Base-by-base conservation (phyloP, 2,329 filamentous ascomycete species). In the Clarireedia monteithiana region DNA sequence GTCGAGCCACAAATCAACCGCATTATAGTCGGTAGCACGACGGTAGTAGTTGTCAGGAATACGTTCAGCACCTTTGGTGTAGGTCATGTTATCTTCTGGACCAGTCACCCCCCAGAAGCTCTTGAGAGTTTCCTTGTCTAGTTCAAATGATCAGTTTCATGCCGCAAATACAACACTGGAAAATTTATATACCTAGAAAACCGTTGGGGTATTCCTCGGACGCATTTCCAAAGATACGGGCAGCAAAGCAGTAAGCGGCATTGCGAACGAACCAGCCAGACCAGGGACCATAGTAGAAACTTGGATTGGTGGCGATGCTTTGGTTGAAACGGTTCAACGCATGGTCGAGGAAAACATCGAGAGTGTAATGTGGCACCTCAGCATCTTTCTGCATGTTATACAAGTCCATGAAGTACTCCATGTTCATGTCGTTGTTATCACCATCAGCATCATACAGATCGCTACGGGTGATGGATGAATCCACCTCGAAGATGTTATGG, bases 401-500 rank as follows among this genome's bases (percentile, higher is more conserved):
- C 24, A 51, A 14, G 9, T 40, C 10, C 17, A 44, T 17, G 20
- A 51, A 51, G n/a, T n/a, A 30, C 12, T 23, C 27, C 36, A 51
- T 51, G 38, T 44, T 51, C 49, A 51, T 17, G n/a, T 26, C 15
- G 10, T 14, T 10, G 12, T 12, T 15, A 4, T 51, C 27, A 5
- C 52, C 63, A 63, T 45, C 27, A 47, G 36, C 10, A 12, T n/a
- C 48, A 53, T 64, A 67, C 0, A 81, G 65, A 48, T 81, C 78
- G 48, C 75, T 72, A 2, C 78, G 74, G 0, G 77, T 79, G 49
- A 71, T 70, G 45, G 76, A 79, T 0, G 73, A 74, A 65, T 81
- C 78, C 1, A 73, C 70, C 67, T 81, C 78, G 61, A 79, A 74
- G 54, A 74, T 72, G 62, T 79, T 78, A 64, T 81, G 78, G 3